Percentiles rank a stretch among this genome's conserved stretches.
phyloP scores from a whole-genome alignment of 1,284 basidiomycete species.

The Irpex sp. region DNA sequence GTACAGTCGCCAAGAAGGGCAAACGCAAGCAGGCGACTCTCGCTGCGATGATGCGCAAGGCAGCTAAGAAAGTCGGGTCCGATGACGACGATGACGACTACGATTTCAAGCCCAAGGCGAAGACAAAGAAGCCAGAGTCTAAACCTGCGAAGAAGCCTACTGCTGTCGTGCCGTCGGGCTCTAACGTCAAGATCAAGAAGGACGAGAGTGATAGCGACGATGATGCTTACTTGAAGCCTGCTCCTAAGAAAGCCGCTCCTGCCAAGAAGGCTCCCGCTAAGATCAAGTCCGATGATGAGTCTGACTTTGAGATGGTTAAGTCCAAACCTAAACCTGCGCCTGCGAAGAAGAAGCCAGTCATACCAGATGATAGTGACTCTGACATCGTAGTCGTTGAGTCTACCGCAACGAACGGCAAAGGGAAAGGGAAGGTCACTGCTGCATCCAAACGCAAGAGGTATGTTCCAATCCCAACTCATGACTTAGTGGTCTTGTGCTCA shows the following conservation, averaged over 20 bases:
- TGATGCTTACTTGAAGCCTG: constrained; percentile 24
- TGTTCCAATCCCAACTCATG: constrained; percentile 9
- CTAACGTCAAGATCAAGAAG: constrained; percentile 27
- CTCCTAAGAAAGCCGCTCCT: constrained; percentile 20
- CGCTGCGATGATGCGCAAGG: constrained; percentile 50
- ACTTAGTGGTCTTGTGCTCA: constrained; percentile 3
- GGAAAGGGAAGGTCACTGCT: constrained; percentile 26
- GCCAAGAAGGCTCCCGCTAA: constrained; percentile 24
- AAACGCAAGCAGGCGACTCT: constrained; percentile 77
- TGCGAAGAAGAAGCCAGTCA: constrained; percentile 7
- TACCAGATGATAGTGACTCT: constrained; percentile 31
- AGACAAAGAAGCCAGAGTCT: constrained; percentile 29
- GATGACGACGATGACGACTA: constrained; percentile 51
- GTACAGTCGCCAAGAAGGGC: constrained; percentile 50
- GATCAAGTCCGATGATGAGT: constrained; percentile 21
- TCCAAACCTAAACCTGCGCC: constrained; percentile 18
- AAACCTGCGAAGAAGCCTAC: constrained; percentile 25
- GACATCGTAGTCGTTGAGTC: constrained; percentile 25
- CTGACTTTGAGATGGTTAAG: constrained; percentile 29
- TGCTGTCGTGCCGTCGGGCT: constrained; percentile 18
- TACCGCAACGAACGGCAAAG: constrained; percentile 31
- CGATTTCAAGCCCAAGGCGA: constrained; percentile 74
- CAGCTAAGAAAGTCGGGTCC: constrained; percentile 16
- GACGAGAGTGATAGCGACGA: constrained; percentile 22
- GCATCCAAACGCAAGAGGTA: constrained; percentile 53